A percentile compares a stretch with the other conserved stretches of the same genome.
Conservation (phyloP, 306 rosid species). For the Oxytropis ochrocephala region DNA sequence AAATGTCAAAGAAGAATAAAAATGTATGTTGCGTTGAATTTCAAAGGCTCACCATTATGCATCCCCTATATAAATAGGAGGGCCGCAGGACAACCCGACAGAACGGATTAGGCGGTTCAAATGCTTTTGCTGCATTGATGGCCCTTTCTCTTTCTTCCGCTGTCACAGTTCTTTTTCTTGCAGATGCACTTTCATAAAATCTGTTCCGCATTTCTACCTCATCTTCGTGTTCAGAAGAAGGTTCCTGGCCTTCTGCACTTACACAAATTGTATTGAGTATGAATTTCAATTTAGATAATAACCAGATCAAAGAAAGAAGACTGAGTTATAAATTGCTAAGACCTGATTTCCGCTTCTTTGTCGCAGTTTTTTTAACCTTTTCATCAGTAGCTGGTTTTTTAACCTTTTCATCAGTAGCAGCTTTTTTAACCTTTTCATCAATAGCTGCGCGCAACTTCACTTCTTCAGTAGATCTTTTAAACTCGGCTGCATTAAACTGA, state of each 20-base stretch:
- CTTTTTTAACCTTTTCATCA: constrained; percentile 43
- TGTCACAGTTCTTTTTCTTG: constrained; percentile 92
- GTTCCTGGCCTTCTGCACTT: constrained; percentile 56
- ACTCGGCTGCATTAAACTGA: constrained; percentile 66
- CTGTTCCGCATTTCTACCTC: constrained; percentile 67
- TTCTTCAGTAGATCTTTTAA: constrained; percentile 65
- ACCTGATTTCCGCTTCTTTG: constrained; percentile 71
- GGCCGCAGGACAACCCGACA: constrained; percentile 94
- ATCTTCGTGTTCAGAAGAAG: constrained; percentile 55
- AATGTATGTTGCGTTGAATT: not conserved
- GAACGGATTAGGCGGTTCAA: constrained; percentile 86
- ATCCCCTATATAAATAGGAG: constrained; percentile 88
- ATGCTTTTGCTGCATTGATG: constrained; percentile 66
- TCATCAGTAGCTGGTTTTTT: constrained; percentile 50
- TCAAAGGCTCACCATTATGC: constrained; percentile 79
- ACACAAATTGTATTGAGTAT: constrained; percentile 6
- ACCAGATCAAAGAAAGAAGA: not conserved
- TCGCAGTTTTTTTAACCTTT: constrained; percentile 36
- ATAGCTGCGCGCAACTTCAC: constrained; percentile 39
- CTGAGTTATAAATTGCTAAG: constrained; percentile 29
- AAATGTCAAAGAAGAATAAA: not conserved
- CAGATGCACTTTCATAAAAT: constrained; percentile 97
- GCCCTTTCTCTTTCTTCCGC: constrained; percentile 95
- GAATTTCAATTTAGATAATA: not conserved
- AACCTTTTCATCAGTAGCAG: constrained; percentile 24